Conservation (phyloP, 208 protist genomes). For the Naegleria gruberi region DNA sequence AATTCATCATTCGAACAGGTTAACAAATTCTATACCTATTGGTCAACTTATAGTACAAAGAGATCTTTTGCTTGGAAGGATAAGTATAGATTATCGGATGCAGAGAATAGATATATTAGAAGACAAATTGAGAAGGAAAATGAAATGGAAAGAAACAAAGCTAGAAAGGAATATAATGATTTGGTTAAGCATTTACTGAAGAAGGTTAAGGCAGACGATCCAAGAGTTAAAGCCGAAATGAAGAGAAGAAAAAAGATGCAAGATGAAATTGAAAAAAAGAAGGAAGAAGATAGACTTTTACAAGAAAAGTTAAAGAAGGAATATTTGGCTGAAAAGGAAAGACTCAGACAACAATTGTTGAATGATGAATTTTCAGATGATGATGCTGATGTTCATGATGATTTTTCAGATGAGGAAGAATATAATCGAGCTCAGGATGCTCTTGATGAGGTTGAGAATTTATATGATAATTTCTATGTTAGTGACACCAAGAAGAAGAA, state of each 20-base stretch:
- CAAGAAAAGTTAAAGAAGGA: background rate
- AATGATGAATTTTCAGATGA: background rate
- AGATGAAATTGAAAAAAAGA: background rate
- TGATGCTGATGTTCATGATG: background rate
- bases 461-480: background rate
- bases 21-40: background rate
- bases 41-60: background rate
- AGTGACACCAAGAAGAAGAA: background rate
- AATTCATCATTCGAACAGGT: background rate
- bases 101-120: background rate
- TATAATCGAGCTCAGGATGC: background rate
- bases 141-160: background rate
- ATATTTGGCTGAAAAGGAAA: background rate
- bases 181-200: background rate
- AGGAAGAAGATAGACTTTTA: background rate
- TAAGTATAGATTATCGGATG: background rate
- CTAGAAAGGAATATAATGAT: background rate
- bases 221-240: background rate
- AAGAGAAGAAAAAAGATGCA: background rate
- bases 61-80: background rate
- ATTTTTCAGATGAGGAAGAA: background rate
- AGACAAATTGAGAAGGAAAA: constrained; percentile 8
- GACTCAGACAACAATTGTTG: background rate
- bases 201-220: background rate
- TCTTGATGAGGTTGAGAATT: background rate